Evolutionary conservation across 2,329 filamentous ascomycete species (phyloP), one percentile per base, ranked within the genome.

Genomic region (Ophiosphaerella korrae): DNA sequence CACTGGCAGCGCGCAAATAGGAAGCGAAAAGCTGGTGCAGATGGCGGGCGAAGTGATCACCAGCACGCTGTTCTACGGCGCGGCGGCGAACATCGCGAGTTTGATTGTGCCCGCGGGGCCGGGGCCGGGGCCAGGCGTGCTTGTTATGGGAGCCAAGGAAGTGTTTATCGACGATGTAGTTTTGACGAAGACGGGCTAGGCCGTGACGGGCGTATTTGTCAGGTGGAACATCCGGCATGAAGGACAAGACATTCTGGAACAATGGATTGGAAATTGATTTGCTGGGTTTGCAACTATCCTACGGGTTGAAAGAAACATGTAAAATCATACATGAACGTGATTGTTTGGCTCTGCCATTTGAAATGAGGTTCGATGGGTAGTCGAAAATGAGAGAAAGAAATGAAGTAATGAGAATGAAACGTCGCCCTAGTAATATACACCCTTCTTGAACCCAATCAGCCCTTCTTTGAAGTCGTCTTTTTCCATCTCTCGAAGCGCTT

Each of bases 391-490:
- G 23, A 21, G 36, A 39, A 33, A 32, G 16, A 40, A 41, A 46
- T 14, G 3, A 38, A 24, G 14, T 6, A 36, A 26, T 36, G n/a
- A 8, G 14, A 21, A 21, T 21, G 18, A 16, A 13, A 31, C 12
- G 14, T 3, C 24, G n/a, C 29, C 61, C 16, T 55, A 68, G 41
- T 70, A 68, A 38, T 68, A 70, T 38, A 59, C 43, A 11, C 53
- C 52, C 47, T 71, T 70, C 52, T 67, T 62, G 53, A 70, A 47
- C 18, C 68, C 69, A 45, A 72, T 71, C 58, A 72, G 42, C 0
- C 69, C 69, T 14, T 69, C 50, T 3, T 39, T 59, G 21, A 68
- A 68, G 0, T 62, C 61, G 40, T 67, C 61, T 34, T 57, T 46
- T 50, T 68, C 63, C 60, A 70, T 71, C 13, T 51, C 50, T 23